Evolutionary conservation across 768 basidiomycete genomes (phyloP), one percentile per base, ranked within the genome.

Genomic region (Ramaria sp.): DNA sequence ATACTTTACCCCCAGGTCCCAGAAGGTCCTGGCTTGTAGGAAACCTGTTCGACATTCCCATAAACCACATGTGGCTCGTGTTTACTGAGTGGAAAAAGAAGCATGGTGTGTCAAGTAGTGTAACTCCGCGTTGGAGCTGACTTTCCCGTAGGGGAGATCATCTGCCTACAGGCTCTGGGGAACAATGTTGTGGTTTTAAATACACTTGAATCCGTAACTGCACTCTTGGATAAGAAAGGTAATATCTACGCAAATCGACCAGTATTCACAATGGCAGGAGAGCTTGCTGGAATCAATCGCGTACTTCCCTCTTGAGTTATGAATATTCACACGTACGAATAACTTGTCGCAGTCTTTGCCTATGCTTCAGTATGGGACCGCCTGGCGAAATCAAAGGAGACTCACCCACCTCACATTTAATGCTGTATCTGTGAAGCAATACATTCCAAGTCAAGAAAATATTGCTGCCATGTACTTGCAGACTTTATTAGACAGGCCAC

Each of bases 181-280:
- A 70, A 74, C 38, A 68, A 70, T 1, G 72, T 79, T 61, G 70
- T 80, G 24, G 73, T 80, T 54, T 61, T 79, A 34, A 80, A 78
- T 61, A 73, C 75, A 3, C 65, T 70, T 0, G 62, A 68, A 3
- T 62, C 71, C 34, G 60, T 70, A 10, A 54, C 76, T 71, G 72
- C 74, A 5, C 72, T 77, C 57, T 65, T 81, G 7, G 79, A 79
- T 60, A 75, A 72, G 61, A 72, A 73, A 58, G 72, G 76, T 4
- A 59, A 72, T 1, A 70, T 74, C 1, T 78, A 79, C 59, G 78
- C 77, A 33, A 72, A 76, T 51, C 69, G 79, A 1, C 79, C 78
- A 0, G 65, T 68, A 2, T 67, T 79, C 4, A 70, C 73, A n/a
- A 78, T 80, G 76, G 76, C 72, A 7, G 78, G 79, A 0, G 75